Base-by-base conservation (phyloP, 164 flowering plant species). In the Hamamelis virginiana region DNA sequence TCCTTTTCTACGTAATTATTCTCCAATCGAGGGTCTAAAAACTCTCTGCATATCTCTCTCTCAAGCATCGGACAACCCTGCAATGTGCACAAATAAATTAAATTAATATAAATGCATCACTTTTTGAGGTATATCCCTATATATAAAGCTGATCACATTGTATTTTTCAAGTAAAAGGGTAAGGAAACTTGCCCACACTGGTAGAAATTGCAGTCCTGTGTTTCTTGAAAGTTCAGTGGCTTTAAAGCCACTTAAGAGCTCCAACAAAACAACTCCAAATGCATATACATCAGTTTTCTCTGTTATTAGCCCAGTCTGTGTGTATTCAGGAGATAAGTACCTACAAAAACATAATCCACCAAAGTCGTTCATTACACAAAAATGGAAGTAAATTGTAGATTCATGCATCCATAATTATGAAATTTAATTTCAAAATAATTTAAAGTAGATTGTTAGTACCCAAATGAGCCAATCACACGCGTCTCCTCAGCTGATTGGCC, bases 241-340 rank as follows among this genome's bases (percentile, higher is more conserved):
- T 53, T 69, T 77, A 18, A 61, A 63, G 44, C 80, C 85, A 44
- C 72, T 77, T 68, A 82, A 27, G n/a, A 82, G 78, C 65, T 82
- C 83, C 38, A 80, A 33, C 62, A 82, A 55, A 59, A 82, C 71
- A 22, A 82, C 74, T 69, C 85, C 85, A 69, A 80, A 82, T 38
- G 83, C 79, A 53, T 76, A 82, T 19, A 77, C 80, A 69, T 80
- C 85, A 11, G 83, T 80, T 56, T 80, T 82, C 68, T 77, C 81
- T 58, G 85, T 82, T 59, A 82, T 75, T 45, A 68, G 65, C 10
- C 81, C 83, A 11, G 78, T 75, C 11, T 74, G 76, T 12, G 77
- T 72, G 69, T 82, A 80, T 70, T 82, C 83, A 0, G 85, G 85
- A 33, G 85, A 78, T 28, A 80, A 59, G 68, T 82, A 82, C 76